Base-by-base conservation (phyloP, 352 stramenopile species). In the Phytophthora macrochlamydospora region DNA sequence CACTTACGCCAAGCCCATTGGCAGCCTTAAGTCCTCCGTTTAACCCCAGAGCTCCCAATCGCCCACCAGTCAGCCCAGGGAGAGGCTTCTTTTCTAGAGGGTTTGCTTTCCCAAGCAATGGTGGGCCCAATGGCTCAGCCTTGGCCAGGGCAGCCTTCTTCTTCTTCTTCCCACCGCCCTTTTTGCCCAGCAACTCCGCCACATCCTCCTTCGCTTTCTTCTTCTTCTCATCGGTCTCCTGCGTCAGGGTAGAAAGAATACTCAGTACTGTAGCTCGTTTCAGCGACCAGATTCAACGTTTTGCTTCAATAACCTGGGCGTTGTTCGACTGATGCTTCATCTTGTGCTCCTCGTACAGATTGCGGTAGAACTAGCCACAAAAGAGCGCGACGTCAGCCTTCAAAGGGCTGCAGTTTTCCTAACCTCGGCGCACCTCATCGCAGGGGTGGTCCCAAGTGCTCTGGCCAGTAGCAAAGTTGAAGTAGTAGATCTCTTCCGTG, bases 401-500 rank as follows among this genome's bases (percentile, higher is more conserved):
- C 18, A 24, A 24, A 24, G 18, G 18, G 18, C 18, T 24, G 18
- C 18, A 24, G 18, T 24, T 24, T 24, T 24, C 18, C 18, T 24
- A 24, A 24, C 18, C 43, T 40, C 11, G 13, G 8, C 61, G 33
- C 49, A 86, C 82, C 66, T 97, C 93, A 68, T 98, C 94, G 62
- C 92, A 98, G 1, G 94, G 94, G 62, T 98, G 94, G 61, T 98
- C 94, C 94, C 94, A 98, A 37, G 92, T 98, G 69, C 85, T 97
- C 72, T 98, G 89, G 3, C 94, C 94, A 7, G 76, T 81, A 12
- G 85, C 78, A 68, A 98, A 98, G 73, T 98, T 98, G 72, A 98
- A 98, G 73, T 98, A 98, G 72, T 98, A 98, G 61, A 98, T 97
- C 71, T 98, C 95, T 35, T 97, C 91, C 56, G 95, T 98, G 73